Conservation (phyloP, 108 stramenopile genomes). For the Nannochloropsis salina region DNA sequence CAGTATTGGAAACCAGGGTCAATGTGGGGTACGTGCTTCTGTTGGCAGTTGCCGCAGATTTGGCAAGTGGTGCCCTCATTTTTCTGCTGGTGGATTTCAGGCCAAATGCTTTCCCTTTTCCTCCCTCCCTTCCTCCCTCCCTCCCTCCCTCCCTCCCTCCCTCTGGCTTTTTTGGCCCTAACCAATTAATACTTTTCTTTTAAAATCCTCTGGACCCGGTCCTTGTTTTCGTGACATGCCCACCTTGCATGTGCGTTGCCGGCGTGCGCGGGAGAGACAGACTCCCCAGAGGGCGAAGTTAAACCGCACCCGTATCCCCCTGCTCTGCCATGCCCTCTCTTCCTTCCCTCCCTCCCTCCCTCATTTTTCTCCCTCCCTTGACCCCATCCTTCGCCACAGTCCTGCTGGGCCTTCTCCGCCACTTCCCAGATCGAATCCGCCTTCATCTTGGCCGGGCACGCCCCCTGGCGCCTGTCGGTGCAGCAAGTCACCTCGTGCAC, state of each 20-base stretch:
- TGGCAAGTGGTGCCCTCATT: no score
- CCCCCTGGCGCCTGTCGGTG: background rate
- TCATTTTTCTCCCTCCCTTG: background rate
- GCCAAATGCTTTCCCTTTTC: no score
- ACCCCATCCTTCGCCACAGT: background rate
- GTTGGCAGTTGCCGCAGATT: no score
- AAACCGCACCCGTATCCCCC: no score
- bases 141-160: background rate
- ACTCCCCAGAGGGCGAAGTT: no score
- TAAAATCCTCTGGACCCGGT: no score
- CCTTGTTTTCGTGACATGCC: background rate
- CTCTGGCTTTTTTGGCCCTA: background rate
- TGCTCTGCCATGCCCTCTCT: background rate
- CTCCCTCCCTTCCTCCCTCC: background rate
- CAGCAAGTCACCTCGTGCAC: background rate
- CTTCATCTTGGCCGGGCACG: background rate
- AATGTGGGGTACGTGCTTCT: background rate
- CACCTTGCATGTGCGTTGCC: background rate
- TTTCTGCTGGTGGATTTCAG: no score
- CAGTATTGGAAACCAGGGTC: background rate
- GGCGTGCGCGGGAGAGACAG: no score
- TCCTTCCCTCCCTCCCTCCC: background rate
- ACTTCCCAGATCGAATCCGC: conserved; percentile 18
- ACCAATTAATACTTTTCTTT: background rate
- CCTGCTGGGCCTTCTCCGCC: conserved; percentile 26